phyloP scores from a whole-genome alignment of 768 basidiomycete genomes.

The Hypholoma fasciculare region DNA sequence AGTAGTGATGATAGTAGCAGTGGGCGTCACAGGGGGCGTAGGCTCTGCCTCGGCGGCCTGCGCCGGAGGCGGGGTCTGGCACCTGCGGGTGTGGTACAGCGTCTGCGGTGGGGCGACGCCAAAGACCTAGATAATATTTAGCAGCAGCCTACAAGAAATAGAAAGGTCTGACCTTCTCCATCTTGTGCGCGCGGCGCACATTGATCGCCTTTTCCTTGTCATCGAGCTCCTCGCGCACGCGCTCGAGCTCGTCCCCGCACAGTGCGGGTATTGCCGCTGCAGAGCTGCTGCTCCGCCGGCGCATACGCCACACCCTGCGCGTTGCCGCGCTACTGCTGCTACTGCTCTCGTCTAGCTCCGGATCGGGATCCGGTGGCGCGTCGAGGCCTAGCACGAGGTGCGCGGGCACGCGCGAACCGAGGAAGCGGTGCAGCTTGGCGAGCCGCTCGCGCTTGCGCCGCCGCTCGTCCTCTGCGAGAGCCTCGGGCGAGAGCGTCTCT shows the following conservation, averaged over 20 bases:
- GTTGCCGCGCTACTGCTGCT: too few relatives aligned
- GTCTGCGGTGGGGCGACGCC: conserved; percentile 79
- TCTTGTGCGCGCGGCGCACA: conserved; percentile 79
- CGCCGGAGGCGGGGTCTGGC: conserved; percentile 32
- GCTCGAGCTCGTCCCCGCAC: conserved; percentile 59
- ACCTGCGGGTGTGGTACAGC: conserved; percentile 66
- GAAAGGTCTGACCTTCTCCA: conserved; percentile 68
- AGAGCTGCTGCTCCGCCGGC: conserved; percentile 58
- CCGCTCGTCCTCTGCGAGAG: conserved; percentile 60
- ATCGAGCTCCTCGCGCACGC: conserved; percentile 69
- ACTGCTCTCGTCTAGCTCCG: background rate
- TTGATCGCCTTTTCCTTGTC: conserved; percentile 77
- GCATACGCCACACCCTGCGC: conserved; percentile 44
- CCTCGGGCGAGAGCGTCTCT: conserved; percentile 50
- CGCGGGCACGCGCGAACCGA: conserved; percentile 78
- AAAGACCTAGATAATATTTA: conserved; percentile 57
- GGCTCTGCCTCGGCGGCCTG: background rate
- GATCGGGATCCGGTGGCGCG: conserved; percentile 22
- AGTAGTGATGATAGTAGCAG: conserved; percentile 4
- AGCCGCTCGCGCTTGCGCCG: conserved; percentile 73
- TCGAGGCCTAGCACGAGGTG: conserved; percentile 61
- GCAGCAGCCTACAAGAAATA: conserved; percentile 1
- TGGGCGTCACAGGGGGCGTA: conserved; percentile 3
- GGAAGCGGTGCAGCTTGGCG: conserved; percentile 80
- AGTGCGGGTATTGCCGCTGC: conserved; percentile 44